A percentile compares a stretch with the other conserved stretches of the same genome.
These are phyloP conservation scores for Xerocomellus chrysenteron DNA, from an alignment of 768 basidiomycete species.

Conservation along the genomic window DNA sequence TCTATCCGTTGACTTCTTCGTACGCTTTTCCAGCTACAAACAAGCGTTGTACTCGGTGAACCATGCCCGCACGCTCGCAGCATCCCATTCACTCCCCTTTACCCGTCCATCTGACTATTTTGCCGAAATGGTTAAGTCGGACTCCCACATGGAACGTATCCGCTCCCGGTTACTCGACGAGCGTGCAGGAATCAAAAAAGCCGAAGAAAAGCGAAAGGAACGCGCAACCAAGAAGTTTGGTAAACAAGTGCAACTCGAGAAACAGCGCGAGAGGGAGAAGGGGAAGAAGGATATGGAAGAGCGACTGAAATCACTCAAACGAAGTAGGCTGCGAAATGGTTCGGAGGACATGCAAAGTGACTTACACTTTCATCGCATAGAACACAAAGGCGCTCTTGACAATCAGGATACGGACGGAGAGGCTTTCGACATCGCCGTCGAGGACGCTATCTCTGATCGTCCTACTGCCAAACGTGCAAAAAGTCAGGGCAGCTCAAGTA, in stretches of 20 bases:
- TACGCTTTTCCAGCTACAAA: slow-evolving; percentile 69
- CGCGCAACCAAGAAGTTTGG: slow-evolving; percentile 97
- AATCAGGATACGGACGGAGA: slow-evolving; percentile 51
- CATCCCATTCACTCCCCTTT: slow-evolving; percentile 78
- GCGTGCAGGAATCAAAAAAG: slow-evolving; percentile 80
- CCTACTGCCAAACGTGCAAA: slow-evolving; percentile 58
- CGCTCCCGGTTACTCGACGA: slow-evolving; percentile 90
- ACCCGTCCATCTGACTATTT: slow-evolving; percentile 93
- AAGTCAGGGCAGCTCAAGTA: slow-evolving; percentile 23
- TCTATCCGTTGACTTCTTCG: not conserved
- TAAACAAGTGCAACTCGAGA: slow-evolving; percentile 95
- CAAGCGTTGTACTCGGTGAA: slow-evolving; percentile 87
- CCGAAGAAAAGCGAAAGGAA: slow-evolving; percentile 88
- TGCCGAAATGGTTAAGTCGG: slow-evolving; percentile 98
- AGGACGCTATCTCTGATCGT: slow-evolving; percentile 80
- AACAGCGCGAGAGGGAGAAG: slow-evolving; percentile 84
- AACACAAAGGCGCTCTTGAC: slow-evolving; percentile 82
- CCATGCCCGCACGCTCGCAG: slow-evolving; percentile 71
- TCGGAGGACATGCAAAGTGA: not conserved
- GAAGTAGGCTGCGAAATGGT: slow-evolving; percentile 51
- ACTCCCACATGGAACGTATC: slow-evolving; percentile 96
- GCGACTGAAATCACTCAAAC: slow-evolving; percentile 79
- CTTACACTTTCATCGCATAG: slow-evolving; percentile 38
- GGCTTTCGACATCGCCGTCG: slow-evolving; percentile 86
- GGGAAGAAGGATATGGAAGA: slow-evolving; percentile 93